These are phyloP conservation scores for Sisymbrium altissimum DNA, from an alignment of 345 rosid genomes.

Conservation along the genomic window DNA sequence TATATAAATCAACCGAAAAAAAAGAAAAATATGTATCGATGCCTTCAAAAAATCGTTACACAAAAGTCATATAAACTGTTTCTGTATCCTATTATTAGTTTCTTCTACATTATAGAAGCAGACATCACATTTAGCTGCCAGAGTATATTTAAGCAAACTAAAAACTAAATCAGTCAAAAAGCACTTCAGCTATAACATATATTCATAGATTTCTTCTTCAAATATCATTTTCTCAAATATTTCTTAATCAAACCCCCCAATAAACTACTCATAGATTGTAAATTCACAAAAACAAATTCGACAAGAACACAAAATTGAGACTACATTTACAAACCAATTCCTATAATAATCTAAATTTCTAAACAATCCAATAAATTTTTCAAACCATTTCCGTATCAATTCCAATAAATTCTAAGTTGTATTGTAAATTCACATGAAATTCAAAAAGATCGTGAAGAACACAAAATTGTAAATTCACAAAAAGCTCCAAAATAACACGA, in stretches of 20 bases:
- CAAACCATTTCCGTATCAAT: too few relatives aligned
- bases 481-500: background rate
- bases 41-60: background rate
- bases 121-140: background rate
- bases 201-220: background rate
- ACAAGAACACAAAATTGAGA: background rate
- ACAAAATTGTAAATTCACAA: background rate
- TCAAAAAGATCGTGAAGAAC: background rate
- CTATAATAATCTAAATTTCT: too few relatives aligned
- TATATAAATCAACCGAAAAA: too few relatives aligned
- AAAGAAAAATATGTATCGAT: too few relatives aligned
- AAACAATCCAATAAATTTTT: too few relatives aligned
- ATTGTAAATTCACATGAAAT: background rate
- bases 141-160: background rate
- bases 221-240: background rate
- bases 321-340: too few relatives aligned
- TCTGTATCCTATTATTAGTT: background rate
- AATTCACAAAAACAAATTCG: background rate
- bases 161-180: background rate
- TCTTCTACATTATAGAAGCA: background rate
- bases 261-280: background rate
- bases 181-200: background rate
- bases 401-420: too few relatives aligned
- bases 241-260: background rate
- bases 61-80: background rate